Evolutionary conservation across 192 early-diverging fungal species (phyloP).

Genomic region (Mortierella claussenii): DNA sequence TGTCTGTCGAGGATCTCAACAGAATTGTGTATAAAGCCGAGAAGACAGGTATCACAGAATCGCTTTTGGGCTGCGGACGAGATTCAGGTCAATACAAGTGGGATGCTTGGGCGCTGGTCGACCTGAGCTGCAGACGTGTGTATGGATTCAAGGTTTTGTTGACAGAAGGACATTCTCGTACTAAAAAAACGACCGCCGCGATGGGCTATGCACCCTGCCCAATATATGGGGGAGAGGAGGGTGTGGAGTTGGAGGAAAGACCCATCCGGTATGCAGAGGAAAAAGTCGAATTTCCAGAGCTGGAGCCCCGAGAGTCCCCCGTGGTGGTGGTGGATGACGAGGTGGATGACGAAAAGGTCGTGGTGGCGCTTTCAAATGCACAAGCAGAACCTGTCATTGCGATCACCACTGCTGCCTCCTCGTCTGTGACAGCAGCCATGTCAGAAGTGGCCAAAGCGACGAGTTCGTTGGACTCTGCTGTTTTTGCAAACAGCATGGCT

Average conservation of each 20-base stretch:
- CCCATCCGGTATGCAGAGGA: slow-evolving; percentile 54
- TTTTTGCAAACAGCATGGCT: slow-evolving; percentile 31
- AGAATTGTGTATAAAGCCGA: slow-evolving; percentile 55
- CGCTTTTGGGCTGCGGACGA: slow-evolving; percentile 33
- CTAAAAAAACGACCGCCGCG: slow-evolving; percentile 19
- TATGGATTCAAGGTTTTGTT: slow-evolving; percentile 59
- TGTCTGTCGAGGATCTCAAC: slow-evolving; percentile 39
- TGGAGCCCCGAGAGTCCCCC: slow-evolving; percentile 1
- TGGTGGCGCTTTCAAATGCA: neutral
- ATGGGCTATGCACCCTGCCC: slow-evolving; percentile 58
- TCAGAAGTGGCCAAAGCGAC: slow-evolving; percentile 30
- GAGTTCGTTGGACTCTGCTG: slow-evolving; percentile 30
- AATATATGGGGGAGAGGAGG: slow-evolving; percentile 38
- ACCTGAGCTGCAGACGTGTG: slow-evolving; percentile 55
- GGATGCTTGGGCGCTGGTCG: slow-evolving; percentile 61
- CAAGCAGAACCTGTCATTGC: slow-evolving; percentile 16
- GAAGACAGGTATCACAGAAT: slow-evolving; percentile 34
- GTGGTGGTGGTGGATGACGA: slow-evolving; percentile 31
- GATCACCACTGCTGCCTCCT: slow-evolving; percentile 26
- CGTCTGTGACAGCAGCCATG: slow-evolving; percentile 24
- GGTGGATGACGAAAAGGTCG: slow-evolving; percentile 37
- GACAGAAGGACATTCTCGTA: neutral
- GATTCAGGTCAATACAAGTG: slow-evolving; percentile 24
- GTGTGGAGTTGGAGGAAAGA: slow-evolving; percentile 32
- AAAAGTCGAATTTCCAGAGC: slow-evolving; percentile 28